Base-by-base conservation (phyloP, 1,139 yeast genomes). In the Nakaseomyces bracarensis region DNA sequence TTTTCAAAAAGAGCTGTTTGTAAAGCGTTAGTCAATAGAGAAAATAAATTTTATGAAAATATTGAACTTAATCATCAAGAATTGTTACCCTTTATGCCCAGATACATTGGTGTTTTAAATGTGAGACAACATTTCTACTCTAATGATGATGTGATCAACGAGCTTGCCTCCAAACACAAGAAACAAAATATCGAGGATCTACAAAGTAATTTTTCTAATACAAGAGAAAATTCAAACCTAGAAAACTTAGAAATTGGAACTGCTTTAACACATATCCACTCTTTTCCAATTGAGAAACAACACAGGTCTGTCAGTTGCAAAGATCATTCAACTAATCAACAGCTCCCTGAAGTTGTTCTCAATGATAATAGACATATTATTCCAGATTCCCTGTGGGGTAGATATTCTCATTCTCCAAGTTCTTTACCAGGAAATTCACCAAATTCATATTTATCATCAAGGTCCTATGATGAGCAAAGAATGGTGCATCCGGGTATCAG, bases 1-100 rank as follows among this genome's bases (percentile, higher is more conserved):
- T 91, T 91, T 58, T 82, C 95, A 6, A 82, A 80, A 52, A 71
- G 85, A 45, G 97, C 97, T 0, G 96, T 93, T n/a, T 91, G 98
- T 63, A 93, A 93, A 62, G 93, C 94, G 1, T 67, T 91, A 47
- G 84, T 87, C 48, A 86, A 86, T 54, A 70, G 95, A 48, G 99
- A 93, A 58, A 85, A 91, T 61, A 66, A 71, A 48, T 89, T 95
- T 81, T 93, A 93, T 61, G 98, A 93, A 61, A 77, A 82, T 4
- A 80, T 91, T 38, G 96, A 91, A 63, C 64, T 70, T 37, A 67
- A 73, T 31, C 95, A 86, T 60, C 81, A 82, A 16, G 89, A 82
- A 43, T 68, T 93, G 39, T 69, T 87, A 42, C 70, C 72, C 46
- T 93, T 83, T 60, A 83, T 91, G 94, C 98, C 98, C 1, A 75